Percentiles rank a stretch among this genome's conserved stretches.
These are phyloP conservation scores for Blastomyces gilchristii DNA, from an alignment of 2,329 filamentous ascomycete genomes.

Conservation along the genomic window DNA sequence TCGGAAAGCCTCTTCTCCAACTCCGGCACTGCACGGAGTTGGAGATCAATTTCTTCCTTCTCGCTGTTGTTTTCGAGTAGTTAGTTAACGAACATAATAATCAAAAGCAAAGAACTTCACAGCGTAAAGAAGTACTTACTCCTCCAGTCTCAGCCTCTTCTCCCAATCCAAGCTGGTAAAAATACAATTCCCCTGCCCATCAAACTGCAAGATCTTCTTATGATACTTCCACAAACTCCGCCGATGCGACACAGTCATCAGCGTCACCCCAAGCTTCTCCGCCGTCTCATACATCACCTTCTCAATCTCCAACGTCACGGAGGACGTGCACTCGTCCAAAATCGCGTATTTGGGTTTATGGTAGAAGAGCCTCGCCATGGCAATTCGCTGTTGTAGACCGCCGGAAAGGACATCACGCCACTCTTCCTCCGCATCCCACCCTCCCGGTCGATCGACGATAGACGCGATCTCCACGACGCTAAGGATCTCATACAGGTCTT, in stretches of 20 bases:
- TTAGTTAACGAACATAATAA: constrained; percentile 13
- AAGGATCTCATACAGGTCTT: constrained; percentile 67
- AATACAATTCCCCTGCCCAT: constrained; percentile 82
- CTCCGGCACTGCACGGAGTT: constrained; percentile 76
- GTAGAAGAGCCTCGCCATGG: constrained; percentile 93
- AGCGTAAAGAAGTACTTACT: constrained; percentile 40
- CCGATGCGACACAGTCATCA: constrained; percentile 93
- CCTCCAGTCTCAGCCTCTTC: constrained; percentile 71
- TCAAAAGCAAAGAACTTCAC: background rate
- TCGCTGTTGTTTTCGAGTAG: constrained; percentile 43
- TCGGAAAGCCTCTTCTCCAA: constrained; percentile 77
- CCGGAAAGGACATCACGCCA: constrained; percentile 92
- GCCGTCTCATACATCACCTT: constrained; percentile 95
- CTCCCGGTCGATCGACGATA: constrained; percentile 66
- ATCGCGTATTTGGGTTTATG: constrained; percentile 90
- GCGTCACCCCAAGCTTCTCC: constrained; percentile 78
- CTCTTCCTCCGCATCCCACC: constrained; percentile 90
- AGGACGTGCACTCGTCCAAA: constrained; percentile 90
- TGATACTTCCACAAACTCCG: constrained; percentile 96
- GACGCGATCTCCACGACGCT: constrained; percentile 70
- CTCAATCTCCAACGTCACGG: constrained; percentile 90
- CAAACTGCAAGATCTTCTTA: constrained; percentile 87
- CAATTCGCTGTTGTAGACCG: constrained; percentile 88
- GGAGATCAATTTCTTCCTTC: constrained; percentile 83
- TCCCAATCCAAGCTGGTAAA: constrained; percentile 89